A percentile compares a stretch with the other conserved stretches of the same genome.
phyloP scores from a whole-genome alignment of 2,329 filamentous ascomycete genomes.

The Diaporthe vaccinii region DNA sequence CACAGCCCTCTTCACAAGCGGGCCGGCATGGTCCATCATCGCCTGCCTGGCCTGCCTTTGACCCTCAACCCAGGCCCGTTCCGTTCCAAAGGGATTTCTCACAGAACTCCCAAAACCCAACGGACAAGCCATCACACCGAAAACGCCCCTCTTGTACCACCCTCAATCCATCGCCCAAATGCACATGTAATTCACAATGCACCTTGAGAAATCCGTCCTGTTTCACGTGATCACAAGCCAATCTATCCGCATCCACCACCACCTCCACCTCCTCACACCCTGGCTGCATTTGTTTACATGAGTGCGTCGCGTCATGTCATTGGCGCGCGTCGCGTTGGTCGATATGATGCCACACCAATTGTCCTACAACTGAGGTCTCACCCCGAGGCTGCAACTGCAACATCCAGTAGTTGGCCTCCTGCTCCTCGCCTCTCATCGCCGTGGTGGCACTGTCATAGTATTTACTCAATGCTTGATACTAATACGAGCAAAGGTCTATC shows the following conservation, averaged over 20 bases:
- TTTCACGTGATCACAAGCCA: slow-evolving; percentile 38
- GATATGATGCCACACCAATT: not conserved
- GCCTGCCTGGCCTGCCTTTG: not conserved
- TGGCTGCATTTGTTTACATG: slow-evolving; percentile 37
- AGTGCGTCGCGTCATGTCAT: slow-evolving; percentile 19
- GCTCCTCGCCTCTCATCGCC: not conserved
- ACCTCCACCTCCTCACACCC: not conserved
- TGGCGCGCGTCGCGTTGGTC: slow-evolving; percentile 21
- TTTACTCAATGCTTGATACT: not conserved
- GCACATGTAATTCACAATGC: slow-evolving; percentile 15
- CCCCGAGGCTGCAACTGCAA: not conserved
- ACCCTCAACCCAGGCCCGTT: not conserved
- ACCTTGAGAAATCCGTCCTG: slow-evolving; percentile 28
- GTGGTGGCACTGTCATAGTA: not conserved
- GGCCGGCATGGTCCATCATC: not conserved
- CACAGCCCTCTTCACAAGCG: not conserved
- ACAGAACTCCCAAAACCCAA: not conserved
- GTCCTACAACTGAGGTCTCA: not conserved
- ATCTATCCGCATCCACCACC: slow-evolving; percentile 23
- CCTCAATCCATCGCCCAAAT: not conserved
- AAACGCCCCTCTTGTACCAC: slow-evolving; percentile 28
- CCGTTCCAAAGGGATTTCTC: not conserved
- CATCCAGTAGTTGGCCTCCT: not conserved
- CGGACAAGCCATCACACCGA: not conserved
- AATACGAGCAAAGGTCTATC: slow-evolving; percentile 71